Evolutionary conservation across 2,329 filamentous ascomycete genomes (phyloP).

Genomic region (Aschersonia sp.): DNA sequence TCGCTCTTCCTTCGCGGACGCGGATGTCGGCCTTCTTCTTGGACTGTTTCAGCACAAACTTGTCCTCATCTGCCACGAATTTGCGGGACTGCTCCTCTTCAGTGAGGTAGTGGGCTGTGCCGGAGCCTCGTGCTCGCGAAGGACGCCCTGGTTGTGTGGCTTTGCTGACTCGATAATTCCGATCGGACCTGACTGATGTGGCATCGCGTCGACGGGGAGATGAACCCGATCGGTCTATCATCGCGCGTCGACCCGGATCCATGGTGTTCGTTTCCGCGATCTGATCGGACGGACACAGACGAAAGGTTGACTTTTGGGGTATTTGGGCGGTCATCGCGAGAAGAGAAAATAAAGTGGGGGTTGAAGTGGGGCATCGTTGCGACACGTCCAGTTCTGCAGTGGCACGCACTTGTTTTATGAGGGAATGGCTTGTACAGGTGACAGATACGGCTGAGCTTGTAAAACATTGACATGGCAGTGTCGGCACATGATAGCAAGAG

Average conservation of each 20-base stretch:
- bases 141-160: conserved; percentile 18
- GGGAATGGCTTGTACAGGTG: no score
- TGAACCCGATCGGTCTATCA: conserved; percentile 35
- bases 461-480: no score
- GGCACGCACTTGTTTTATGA: no score
- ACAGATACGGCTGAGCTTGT: no score
- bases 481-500: no score
- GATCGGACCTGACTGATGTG: conserved; percentile 40
- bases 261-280: conserved; percentile 16
- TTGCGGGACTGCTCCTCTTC: conserved; percentile 65
- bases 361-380: no score
- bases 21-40: conserved; percentile 97
- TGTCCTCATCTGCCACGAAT: conserved; percentile 90
- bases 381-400: no score
- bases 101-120: conserved; percentile 36
- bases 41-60: conserved; percentile 88
- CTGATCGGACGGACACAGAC: not conserved
- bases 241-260: conserved; percentile 39
- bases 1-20: conserved; percentile 79
- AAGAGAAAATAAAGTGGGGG: no score
- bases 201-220: conserved; percentile 28
- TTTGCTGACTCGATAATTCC: conserved; percentile 42
- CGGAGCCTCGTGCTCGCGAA: conserved; percentile 9
- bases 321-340: no score
- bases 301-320: not conserved